Evolutionary conservation across 305 asterid genomes (phyloP).

Genomic region (Fraxinus angustifolia): DNA sequence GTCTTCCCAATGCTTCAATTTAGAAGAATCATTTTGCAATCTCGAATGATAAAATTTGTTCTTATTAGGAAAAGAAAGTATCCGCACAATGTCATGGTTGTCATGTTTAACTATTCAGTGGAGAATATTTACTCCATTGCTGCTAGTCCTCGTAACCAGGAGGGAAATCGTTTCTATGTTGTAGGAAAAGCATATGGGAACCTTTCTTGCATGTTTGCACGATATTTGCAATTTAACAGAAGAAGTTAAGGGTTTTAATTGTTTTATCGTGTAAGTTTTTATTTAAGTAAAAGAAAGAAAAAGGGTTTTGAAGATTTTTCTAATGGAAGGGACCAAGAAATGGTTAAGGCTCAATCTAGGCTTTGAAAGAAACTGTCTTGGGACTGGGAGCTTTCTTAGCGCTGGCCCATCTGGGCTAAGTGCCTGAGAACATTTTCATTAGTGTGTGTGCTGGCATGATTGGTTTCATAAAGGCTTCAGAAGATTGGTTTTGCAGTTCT

Average conservation of each 20-base stretch:
- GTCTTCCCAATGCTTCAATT: constrained; percentile 11
- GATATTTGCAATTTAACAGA: neutral
- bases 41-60: neutral
- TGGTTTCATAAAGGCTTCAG: neutral
- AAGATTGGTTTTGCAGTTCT: neutral
- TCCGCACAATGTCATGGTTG: constrained; percentile 11
- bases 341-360: neutral
- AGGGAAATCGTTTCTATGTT: constrained; percentile 11
- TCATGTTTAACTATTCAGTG: neutral
- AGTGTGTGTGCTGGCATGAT: neutral
- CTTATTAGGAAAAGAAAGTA: constrained; percentile 1
- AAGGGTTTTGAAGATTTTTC: constrained; percentile 8
- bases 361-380: constrained; percentile 6
- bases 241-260: constrained; percentile 5
- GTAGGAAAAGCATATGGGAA: constrained; percentile 9
- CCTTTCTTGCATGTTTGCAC: neutral
- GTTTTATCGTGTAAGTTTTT: constrained; percentile 4
- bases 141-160: constrained; percentile 10
- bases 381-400: constrained; percentile 7
- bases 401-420: neutral
- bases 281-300: neutral
- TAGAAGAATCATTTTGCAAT: constrained; percentile 7
- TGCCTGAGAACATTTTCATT: constrained; percentile 1
- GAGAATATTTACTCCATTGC: constrained; percentile 13
- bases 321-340: neutral